Evolutionary conservation across 257 asterid genomes (phyloP), one percentile per base, ranked within the genome.

Genomic region (Echium plantagineum): DNA sequence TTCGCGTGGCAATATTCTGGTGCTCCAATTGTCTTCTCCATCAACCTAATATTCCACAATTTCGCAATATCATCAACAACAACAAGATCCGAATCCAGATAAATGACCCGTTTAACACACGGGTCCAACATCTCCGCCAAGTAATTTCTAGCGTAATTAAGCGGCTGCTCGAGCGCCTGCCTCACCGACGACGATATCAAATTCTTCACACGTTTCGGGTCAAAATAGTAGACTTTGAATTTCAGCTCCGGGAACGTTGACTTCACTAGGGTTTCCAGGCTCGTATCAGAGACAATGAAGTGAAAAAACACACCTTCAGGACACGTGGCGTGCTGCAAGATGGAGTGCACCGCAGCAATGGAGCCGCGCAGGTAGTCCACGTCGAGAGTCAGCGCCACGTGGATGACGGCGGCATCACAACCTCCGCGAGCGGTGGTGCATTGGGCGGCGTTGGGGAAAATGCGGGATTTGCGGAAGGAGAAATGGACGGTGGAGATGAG

Each of bases 381-480:
- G 62, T 90, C 97, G 68, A 90, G 94, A 19, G 97, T 90, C 58
- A 90, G 83, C 48, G 97, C 97, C 0, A 90, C 96, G 72, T 90
- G 97, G 9, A 87, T 89, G 54, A 90, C 57, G 7, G 85, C 75
- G 0, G 97, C 90, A 56, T 89, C 81, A 63, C 95, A 86, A 19
- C 78, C 86, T 54, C 77, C 64, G 21, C 60, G 77, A 42, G 61
- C 24, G 56, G 52, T 28, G 32, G 75, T 62, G 74, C 97, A 89
- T 52, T 74, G 81, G 5, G 17, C 78, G 63, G 89, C 91, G 82
- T 86, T 89, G 77, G 78, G 83, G 64, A 84, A 82, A 7, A 63
- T 46, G 32, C 83, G 83, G 47, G 96, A 76, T 62, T 78, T 72
- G 38, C 90, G 71, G 78, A 86, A 89, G 19, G 85, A 68, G 59